Base-by-base conservation (phyloP, 495 filamentous ascomycete species). In the Neurospora hispaniola region DNA sequence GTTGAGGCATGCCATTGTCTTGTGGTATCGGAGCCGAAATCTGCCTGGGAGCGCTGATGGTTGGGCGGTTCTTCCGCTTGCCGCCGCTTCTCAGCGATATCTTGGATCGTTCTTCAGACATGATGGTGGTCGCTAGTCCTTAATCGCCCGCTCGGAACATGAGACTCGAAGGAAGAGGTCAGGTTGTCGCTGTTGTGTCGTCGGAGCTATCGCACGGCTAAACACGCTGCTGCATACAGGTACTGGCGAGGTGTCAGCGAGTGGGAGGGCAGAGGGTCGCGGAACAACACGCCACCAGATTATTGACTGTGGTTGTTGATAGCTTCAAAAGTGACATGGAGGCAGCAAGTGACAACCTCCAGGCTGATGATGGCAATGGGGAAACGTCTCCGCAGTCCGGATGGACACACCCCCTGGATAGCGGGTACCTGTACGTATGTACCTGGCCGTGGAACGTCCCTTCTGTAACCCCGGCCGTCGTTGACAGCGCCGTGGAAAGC, bases 31-130 rank as follows among this genome's bases (percentile, higher is more conserved):
- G 90, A 54, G 84, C 88, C 35, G 90, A 90, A 74, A 96, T 94
- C 80, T 93, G 91, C 75, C 90, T 88, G 7, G 93, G 92, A n/a
- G 91, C 91, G 82, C 92, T 94, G 81, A 96, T 94, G 74, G 90
- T 87, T 69, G 92, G 90, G 10, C 90, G 88, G 18, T 87, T 88
- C 71, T 93, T 92, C 77, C 93, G 88, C 85, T 96, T 97, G 78
- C 91, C 78, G 40, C 83, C 85, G 75, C 82, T 97, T 72, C 96
- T 90, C 72, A 99, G 90, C 66, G 95, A 98, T 77, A 97, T 92
- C 80, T 92, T 93, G 78, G 89, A 84, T 78, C 85, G 83, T 73
- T 89, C 90, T 75, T 93, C 90, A 70, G 90, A 89, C 81, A 86
- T 87, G 71, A 76, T 44, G 16, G 71, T 20, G 14, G 23, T 27